phyloP scores from a whole-genome alignment of 306 rosid species.

The Prunus kanzakura region DNA sequence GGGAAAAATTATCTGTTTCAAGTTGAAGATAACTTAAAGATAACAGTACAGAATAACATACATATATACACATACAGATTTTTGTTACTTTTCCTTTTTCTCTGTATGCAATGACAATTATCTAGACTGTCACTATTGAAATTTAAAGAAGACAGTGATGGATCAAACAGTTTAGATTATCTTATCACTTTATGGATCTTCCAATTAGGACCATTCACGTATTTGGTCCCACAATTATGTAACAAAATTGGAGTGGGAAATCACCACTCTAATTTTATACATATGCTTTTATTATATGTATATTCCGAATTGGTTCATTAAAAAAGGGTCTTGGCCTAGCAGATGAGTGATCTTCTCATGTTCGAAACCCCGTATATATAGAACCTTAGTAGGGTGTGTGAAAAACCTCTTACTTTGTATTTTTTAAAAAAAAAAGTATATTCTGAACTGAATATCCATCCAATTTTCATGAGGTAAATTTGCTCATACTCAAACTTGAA shows the following conservation, averaged over 20 bases:
- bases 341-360: no score
- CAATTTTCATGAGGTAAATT: background rate
- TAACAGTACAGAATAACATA: no score
- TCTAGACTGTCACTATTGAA: background rate
- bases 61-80: no score
- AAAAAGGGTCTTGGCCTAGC: fast-evolving
- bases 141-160: slow-evolving; percentile 34
- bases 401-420: no score
- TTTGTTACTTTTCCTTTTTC: background rate
- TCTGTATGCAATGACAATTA: background rate
- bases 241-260: no score
- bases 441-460: background rate
- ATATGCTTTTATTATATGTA: no score
- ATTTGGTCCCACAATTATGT: background rate
- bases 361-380: no score
- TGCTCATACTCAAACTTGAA: background rate
- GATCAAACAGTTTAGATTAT: slow-evolving; percentile 23
- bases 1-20: background rate
- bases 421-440: background rate
- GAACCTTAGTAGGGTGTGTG: no score
- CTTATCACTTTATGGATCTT: slow-evolving; percentile 25
- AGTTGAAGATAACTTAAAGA: background rate
- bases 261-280: background rate
- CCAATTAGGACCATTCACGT: slow-evolving; percentile 9
- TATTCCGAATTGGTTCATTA: fast-evolving